A percentile compares a stretch with the other conserved stretches of the same genome.
Evolutionary conservation across 2,329 filamentous ascomycete genomes (phyloP).

Genomic region (Cytospora schulzeri): DNA sequence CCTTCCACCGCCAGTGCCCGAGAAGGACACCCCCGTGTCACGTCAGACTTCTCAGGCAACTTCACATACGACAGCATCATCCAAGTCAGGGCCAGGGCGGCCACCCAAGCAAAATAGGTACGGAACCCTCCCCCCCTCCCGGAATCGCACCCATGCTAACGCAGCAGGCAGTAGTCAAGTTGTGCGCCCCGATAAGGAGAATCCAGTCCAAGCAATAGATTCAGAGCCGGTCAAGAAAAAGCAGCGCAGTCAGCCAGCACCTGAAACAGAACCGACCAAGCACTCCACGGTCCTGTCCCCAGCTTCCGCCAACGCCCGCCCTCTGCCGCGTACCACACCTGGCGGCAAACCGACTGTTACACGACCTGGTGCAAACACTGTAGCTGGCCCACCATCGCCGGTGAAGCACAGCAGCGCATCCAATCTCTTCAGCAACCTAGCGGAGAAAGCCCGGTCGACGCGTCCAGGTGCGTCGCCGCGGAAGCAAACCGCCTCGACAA

Average conservation of each 20-base stretch:
- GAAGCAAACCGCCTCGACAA: constrained; percentile 25
- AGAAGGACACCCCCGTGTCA: constrained; percentile 46
- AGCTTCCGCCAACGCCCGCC: constrained; percentile 77
- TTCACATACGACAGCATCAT: constrained; percentile 19
- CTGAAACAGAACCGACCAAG: constrained; percentile 43
- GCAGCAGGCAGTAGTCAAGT: constrained; percentile 59
- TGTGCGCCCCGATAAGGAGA: constrained; percentile 74
- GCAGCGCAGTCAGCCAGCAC: constrained; percentile 48
- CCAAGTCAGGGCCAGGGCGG: constrained; percentile 31
- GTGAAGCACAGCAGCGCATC: constrained; percentile 55
- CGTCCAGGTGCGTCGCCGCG: constrained; percentile 39
- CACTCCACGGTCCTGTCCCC: constrained; percentile 73
- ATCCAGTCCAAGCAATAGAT: constrained; percentile 54
- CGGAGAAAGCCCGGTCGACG: constrained; percentile 61
- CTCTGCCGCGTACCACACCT: constrained; percentile 60
- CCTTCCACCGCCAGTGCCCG: constrained; percentile 50
- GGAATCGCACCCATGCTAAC: constrained; percentile 33
- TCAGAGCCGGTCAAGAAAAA: constrained; percentile 71
- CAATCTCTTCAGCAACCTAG: constrained; percentile 57
- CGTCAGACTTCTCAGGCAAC: constrained; percentile 17
- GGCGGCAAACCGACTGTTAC: constrained; percentile 58
- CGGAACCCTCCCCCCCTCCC: constrained; percentile 31
- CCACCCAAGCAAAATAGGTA: constrained; percentile 57
- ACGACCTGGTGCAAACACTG: constrained; percentile 56
- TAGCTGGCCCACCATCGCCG: constrained; percentile 63